Evolutionary conservation across 148 eudicot species (phyloP), one percentile per base, ranked within the genome.

Genomic region (Pouteria glomerata): DNA sequence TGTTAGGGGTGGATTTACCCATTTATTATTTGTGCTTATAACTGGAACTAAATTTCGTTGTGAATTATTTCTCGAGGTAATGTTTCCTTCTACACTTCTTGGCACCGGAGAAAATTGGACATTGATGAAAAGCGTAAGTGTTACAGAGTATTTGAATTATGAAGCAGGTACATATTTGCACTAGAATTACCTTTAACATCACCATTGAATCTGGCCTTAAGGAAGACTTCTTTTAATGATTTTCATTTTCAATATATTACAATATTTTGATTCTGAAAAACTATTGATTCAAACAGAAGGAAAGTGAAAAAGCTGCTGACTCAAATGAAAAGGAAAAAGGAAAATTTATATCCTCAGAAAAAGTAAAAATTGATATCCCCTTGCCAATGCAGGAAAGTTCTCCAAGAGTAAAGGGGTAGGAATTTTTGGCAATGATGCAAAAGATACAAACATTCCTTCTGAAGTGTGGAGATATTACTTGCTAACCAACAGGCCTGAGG

Each of bases 371-470:
- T 30, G 23, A 68, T 68, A 4, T 5, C 11, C 29, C 42, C 12
- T 29, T 50, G 34, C 11, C 48, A 75, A 44, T 73, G 58, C 79
- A 92, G 97, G 97, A 39, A 92, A 87, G 63, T 92, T 92, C 62
- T 92, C 97, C 37, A 92, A 92, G 86, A 92, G 90, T 74, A 89
- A 89, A 86, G 97, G 97, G 29, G 76, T 92, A 24, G 97, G 97
- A 73, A 90, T 92, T 69, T 92, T 92, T 72, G 97, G 95, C 53
- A 92, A 89, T 83, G 95, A 92, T 71, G 97, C 86, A 57, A 92
- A 89, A 83, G 89, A 89, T 66, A 89, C 97, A 56, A 77, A 74
- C 61, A 89, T 92, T 77, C 97, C 97, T 66, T 90, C 86, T 4
- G 92, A 84, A 79, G 95, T 92, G 34, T 92, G 97, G 97, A 78